Evolutionary conservation across 257 asterid species (phyloP), one percentile per base, ranked within the genome.

Genomic region (Fraxinus americana): DNA sequence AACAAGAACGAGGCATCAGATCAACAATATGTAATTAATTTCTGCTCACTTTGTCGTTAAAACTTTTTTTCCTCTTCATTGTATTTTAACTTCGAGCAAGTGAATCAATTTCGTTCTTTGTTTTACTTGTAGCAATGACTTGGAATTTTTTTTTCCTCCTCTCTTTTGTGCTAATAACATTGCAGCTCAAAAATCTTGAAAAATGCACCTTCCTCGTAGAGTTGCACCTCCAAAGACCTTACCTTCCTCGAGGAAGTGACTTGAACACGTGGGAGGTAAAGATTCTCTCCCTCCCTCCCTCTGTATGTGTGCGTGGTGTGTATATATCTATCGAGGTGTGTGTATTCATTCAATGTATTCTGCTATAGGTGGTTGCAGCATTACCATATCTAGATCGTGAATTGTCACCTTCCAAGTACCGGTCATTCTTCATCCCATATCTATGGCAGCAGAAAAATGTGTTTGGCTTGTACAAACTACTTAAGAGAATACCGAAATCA

Each of bases 311-410:
- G 66, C 10, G 29, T 57, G 10, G 66, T 57, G 25, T 54, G 9
- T 52, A 0, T 45, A 14, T 45, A 6, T 17, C 11, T 61, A 8
- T 14, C 1, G 7, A 9, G 68, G 36, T 1, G 19, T 13, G 32
- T 23, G 36, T 48, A 21, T 70, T 25, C 36, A 63, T 63, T 27
- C 69, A 27, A 25, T 12, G 8, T 27, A 11, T 63, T 63, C 36
- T 25, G 9, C 69, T 13, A 38, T 90, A 96, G 97, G 93, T 80
- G 7, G 94, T 93, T 83, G 99, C 98, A 59, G 99, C 94, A 75
- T 80, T 96, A 43, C 99, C 90, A 34, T 96, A 93, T 86, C 90
- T 96, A 72, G 99, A 96, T 71, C 87, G 98, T 23, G 99, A 96
- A 84, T 80, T 93, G 89, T 96, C 99, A 9, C 99, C 99, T 70